A percentile compares a stretch with the other conserved stretches of the same genome.
Conservation (phyloP, 2,329 filamentous ascomycete genomes). For the Orbilia blumenaviensis region DNA sequence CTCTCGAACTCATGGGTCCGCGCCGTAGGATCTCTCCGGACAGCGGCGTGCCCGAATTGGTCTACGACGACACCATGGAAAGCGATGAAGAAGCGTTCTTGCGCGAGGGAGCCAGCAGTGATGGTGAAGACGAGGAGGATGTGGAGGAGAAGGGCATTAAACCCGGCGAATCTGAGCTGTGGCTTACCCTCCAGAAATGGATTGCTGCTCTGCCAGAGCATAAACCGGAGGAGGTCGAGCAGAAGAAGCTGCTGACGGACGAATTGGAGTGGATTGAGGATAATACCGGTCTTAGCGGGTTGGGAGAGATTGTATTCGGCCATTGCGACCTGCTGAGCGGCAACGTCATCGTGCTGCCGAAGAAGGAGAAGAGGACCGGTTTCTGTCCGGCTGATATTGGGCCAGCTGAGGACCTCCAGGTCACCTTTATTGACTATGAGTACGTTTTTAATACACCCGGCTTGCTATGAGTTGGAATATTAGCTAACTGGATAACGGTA, state of each 20-base stretch:
- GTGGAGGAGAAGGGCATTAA: slow-evolving; percentile 16
- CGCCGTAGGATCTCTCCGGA: slow-evolving; percentile 55
- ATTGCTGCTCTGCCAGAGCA: slow-evolving; percentile 80
- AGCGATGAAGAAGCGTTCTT: slow-evolving; percentile 24
- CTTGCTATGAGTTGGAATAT: neutral
- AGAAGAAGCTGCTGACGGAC: slow-evolving; percentile 53
- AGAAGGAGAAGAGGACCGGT: slow-evolving; percentile 58
- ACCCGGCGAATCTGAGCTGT: slow-evolving; percentile 64
- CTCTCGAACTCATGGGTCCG: slow-evolving; percentile 51
- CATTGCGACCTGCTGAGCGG: slow-evolving; percentile 96
- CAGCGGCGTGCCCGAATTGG: slow-evolving; percentile 56
- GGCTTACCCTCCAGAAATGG: slow-evolving; percentile 97
- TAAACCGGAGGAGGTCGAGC: slow-evolving; percentile 69
- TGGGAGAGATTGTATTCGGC: slow-evolving; percentile 76
- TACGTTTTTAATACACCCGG: slow-evolving; percentile 20
- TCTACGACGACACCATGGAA: slow-evolving; percentile 26
- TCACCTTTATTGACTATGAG: slow-evolving; percentile 97
- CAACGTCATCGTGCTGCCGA: slow-evolving; percentile 86
- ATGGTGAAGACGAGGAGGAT: neutral
- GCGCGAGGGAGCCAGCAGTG: neutral
- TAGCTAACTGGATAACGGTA: slow-evolving; percentile 20
- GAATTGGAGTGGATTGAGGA: slow-evolving; percentile 53
- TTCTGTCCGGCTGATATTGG: slow-evolving; percentile 54
- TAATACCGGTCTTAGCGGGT: slow-evolving; percentile 40
- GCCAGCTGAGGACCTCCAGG: slow-evolving; percentile 63